Evolutionary conservation across 306 rosid genomes (phyloP).

Genomic region (Vachellia pachyceras): DNA sequence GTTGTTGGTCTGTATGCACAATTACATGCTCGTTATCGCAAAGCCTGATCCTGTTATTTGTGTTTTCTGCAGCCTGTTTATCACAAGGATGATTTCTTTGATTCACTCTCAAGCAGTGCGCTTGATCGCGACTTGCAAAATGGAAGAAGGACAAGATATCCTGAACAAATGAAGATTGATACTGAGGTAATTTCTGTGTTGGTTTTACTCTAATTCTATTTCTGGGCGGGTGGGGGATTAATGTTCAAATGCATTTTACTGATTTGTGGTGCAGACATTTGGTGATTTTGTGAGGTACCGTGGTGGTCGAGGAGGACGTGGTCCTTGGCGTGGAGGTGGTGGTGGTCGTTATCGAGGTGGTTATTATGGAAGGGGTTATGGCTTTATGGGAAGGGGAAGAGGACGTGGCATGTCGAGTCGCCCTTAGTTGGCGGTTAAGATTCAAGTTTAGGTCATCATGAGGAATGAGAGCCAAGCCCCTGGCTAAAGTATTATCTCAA

Average conservation of each 20-base stretch:
- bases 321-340: slow-evolving; percentile 84
- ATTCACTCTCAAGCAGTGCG: slow-evolving; percentile 66
- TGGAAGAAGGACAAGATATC: slow-evolving; percentile 82
- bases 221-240: neutral
- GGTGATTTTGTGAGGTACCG: slow-evolving; percentile 79
- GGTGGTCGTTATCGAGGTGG: slow-evolving; percentile 87
- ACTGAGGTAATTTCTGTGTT: slow-evolving; percentile 62
- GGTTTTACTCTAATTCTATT: slow-evolving; percentile 10
- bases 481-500: slow-evolving; percentile 29
- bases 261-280: slow-evolving; percentile 74
- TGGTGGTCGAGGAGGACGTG: slow-evolving; percentile 85
- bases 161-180: slow-evolving; percentile 85
- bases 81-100: slow-evolving; percentile 93
- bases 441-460: slow-evolving; percentile 26
- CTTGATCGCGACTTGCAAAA: slow-evolving; percentile 57
- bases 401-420: slow-evolving; percentile 62
- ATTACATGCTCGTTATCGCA: neutral
- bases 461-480: slow-evolving; percentile 32
- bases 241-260: slow-evolving; percentile 31
- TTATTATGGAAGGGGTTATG: slow-evolving; percentile 74
- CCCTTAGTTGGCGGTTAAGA: slow-evolving; percentile 40
- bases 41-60: slow-evolving; percentile 36
- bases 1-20: neutral
- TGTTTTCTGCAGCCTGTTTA: slow-evolving; percentile 65
- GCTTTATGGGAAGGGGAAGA: slow-evolving; percentile 76